Evolutionary conservation across 768 basidiomycete genomes (phyloP).

Genomic region (Boletus patriciae): DNA sequence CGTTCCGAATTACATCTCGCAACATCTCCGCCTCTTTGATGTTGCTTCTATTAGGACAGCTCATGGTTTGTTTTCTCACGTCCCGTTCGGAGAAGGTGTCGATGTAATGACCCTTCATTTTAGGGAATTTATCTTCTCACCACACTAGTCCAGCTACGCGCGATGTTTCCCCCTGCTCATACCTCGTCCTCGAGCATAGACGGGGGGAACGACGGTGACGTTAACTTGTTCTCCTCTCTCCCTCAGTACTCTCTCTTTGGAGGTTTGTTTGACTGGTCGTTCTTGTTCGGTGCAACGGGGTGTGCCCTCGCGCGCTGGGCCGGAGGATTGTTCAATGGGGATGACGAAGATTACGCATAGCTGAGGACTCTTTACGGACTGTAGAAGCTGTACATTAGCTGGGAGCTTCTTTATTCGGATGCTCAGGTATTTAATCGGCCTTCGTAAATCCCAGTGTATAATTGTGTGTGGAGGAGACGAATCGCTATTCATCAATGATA

Average conservation of each 20-base stretch:
- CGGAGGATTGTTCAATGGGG: slow-evolving; percentile 33
- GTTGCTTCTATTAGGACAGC: slow-evolving; percentile 73
- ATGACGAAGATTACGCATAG: slow-evolving; percentile 16
- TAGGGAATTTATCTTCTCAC: slow-evolving; percentile 84
- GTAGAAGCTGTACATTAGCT: slow-evolving; percentile 4
- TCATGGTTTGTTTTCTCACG: slow-evolving; percentile 60
- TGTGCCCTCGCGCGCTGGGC: slow-evolving; percentile 57
- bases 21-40: slow-evolving; percentile 74
- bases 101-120: slow-evolving; percentile 3
- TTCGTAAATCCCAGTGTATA: neutral
- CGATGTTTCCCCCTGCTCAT: slow-evolving; percentile 67
- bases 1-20: slow-evolving; percentile 62
- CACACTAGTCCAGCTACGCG: slow-evolving; percentile 78
- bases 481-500: neutral
- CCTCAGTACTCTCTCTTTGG: slow-evolving; percentile 76
- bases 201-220: slow-evolving; percentile 8
- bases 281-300: slow-evolving; percentile 56
- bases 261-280: slow-evolving; percentile 70
- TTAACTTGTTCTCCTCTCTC: slow-evolving; percentile 68
- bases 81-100: slow-evolving; percentile 5
- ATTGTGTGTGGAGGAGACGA: neutral
- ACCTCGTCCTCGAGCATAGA: slow-evolving; percentile 18
- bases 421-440: neutral
- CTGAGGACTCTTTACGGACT: neutral
- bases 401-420: neutral